A percentile compares a stretch with the other conserved stretches of the same genome.
phyloP scores from a whole-genome alignment of 2,329 filamentous ascomycete species.

The Talaromyces sp. region DNA sequence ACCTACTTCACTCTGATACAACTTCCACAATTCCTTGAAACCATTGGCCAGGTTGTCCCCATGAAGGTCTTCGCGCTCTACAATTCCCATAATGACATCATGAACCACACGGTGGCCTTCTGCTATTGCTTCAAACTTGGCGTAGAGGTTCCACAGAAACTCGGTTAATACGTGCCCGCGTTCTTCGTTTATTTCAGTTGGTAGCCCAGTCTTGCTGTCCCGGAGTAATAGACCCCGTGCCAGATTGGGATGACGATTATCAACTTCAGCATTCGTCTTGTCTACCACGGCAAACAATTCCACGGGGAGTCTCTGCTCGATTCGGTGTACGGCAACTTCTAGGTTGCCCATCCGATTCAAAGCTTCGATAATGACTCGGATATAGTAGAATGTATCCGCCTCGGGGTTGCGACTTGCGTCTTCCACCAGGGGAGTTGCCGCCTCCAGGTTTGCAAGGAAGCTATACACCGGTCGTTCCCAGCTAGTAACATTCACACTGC shows the following conservation, averaged over 20 bases:
- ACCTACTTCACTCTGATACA: slow-evolving; percentile 80
- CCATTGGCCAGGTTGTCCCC: slow-evolving; percentile 70
- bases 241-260: slow-evolving; percentile 84
- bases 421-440: slow-evolving; percentile 60
- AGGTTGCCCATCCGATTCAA: slow-evolving; percentile 83
- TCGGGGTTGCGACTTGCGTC: slow-evolving; percentile 92
- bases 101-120: slow-evolving; percentile 93
- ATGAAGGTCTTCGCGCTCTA: slow-evolving; percentile 67
- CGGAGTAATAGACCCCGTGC: slow-evolving; percentile 46
- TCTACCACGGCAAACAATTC: slow-evolving; percentile 92
- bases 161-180: slow-evolving; percentile 84
- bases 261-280: slow-evolving; percentile 89
- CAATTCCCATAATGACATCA: slow-evolving; percentile 81
- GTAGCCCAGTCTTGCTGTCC: slow-evolving; percentile 53
- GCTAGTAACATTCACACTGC: slow-evolving; percentile 28
- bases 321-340: slow-evolving; percentile 78
- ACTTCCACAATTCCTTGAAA: slow-evolving; percentile 95
- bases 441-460: slow-evolving; percentile 55
- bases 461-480: slow-evolving; percentile 52
- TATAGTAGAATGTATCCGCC: slow-evolving; percentile 90
- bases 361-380: slow-evolving; percentile 79
- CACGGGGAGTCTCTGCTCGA: slow-evolving; percentile 88
- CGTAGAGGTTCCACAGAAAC: slow-evolving; percentile 84
- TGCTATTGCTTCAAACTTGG: slow-evolving; percentile 94
- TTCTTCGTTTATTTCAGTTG: slow-evolving; percentile 66